phyloP scores from a whole-genome alignment of 306 rosid genomes.

The Corylus americana region DNA sequence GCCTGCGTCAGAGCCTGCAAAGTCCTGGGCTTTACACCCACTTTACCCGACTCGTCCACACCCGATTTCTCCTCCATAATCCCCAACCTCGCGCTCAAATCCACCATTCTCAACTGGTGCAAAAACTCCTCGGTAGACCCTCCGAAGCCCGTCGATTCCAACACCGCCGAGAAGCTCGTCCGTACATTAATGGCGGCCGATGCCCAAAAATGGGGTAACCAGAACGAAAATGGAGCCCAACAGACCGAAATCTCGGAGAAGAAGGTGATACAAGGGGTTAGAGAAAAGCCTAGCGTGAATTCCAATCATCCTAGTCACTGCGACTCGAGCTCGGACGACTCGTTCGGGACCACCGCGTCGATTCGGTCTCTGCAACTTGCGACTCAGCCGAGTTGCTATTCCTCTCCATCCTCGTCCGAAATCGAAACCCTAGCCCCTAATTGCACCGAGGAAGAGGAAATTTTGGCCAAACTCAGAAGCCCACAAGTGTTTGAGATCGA shows the following conservation, averaged over 20 bases:
- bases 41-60: constrained; percentile 49
- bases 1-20: constrained; percentile 56
- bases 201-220: not conserved
- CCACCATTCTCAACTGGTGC: constrained; percentile 79
- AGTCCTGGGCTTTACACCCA: constrained; percentile 54
- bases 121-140: constrained; percentile 29
- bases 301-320: constrained; percentile 35
- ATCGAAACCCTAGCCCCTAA: constrained; percentile 37
- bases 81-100: constrained; percentile 77
- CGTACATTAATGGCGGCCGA: constrained; percentile 33
- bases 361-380: constrained; percentile 52
- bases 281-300: constrained; percentile 34
- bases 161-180: constrained; percentile 46
- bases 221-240: not conserved
- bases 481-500: constrained; percentile 43
- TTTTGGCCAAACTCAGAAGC: constrained; percentile 53
- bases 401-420: constrained; percentile 71
- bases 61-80: constrained; percentile 78
- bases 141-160: constrained; percentile 40
- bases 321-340: constrained; percentile 60
- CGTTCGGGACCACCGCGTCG: constrained; percentile 31
- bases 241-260: constrained; percentile 21
- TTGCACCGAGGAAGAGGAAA: constrained; percentile 47
- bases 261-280: constrained; percentile 30
- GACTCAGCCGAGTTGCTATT: constrained; percentile 56